Evolutionary conservation across 257 asterid genomes (phyloP).

Genomic region (Fraxinus excelsior): DNA sequence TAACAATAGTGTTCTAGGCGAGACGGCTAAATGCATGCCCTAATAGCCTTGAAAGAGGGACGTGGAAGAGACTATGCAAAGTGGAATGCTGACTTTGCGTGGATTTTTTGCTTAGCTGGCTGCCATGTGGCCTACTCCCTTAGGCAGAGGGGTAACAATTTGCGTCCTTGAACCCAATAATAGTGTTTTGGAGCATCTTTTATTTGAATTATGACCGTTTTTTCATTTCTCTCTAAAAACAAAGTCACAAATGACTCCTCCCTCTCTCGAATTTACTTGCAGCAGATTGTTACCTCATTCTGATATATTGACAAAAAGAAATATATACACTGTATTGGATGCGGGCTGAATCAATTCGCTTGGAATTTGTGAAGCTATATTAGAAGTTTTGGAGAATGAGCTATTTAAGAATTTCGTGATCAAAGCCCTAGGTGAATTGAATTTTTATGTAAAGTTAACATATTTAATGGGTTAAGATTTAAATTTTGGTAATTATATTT

Average conservation of each 20-base stretch:
- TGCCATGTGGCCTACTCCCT: no score
- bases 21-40: no score
- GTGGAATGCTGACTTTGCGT: no score
- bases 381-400: neutral
- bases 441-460: no score
- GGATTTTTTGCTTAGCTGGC: no score
- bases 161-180: neutral
- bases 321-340: conserved; percentile 21
- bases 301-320: neutral
- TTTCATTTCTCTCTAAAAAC: conserved; percentile 19
- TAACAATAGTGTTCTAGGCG: no score
- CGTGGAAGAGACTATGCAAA: no score
- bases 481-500: no score
- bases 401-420: conserved; percentile 11
- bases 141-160: no score
- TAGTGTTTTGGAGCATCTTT: conserved; percentile 31
- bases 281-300: conserved; percentile 24
- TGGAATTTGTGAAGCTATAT: conserved; percentile 28
- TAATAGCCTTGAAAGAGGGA: no score
- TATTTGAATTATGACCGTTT: conserved; percentile 63
- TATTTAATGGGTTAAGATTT: no score
- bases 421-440: no score
- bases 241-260: conserved; percentile 11
- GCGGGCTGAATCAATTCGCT: conserved; percentile 34
- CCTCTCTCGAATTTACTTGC: conserved; percentile 17